phyloP scores from a whole-genome alignment of 164 flowering plant genomes.

The Berberis thunbergii region DNA sequence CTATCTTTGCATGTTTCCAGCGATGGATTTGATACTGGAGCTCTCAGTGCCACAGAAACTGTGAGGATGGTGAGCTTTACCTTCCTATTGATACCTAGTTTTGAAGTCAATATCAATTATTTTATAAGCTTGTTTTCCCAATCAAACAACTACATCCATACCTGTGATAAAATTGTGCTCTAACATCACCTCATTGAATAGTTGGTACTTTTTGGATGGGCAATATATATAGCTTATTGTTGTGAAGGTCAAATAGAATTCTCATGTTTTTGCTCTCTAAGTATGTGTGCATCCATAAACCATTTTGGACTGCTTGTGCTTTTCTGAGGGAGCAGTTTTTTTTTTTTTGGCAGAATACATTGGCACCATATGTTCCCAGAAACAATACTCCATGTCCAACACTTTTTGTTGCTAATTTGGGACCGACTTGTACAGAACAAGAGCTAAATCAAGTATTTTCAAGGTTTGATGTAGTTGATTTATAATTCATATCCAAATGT shows the following conservation, averaged over 20 bases:
- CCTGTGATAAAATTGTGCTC: not conserved
- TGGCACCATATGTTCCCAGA: conserved; percentile 24
- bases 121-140: not conserved
- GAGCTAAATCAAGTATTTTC: conserved; percentile 77
- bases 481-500: not conserved
- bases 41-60: conserved; percentile 17
- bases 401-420: conserved; percentile 86
- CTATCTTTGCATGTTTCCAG: conserved; percentile 29
- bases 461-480: conserved; percentile 35
- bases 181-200: too few species aligned
- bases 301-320: too few species aligned
- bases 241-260: too few species aligned
- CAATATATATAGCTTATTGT: too few species aligned
- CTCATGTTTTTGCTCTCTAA: too few species aligned
- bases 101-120: not conserved
- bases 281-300: too few species aligned
- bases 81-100: not conserved
- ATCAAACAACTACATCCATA: not conserved
- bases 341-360: conserved; percentile 20
- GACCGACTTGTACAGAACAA: conserved; percentile 70
- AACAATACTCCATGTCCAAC: conserved; percentile 71
- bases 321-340: not conserved
- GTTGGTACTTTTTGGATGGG: too few species aligned
- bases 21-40: conserved; percentile 29
- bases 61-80: conserved; percentile 39